Conservation (phyloP, 139 green algal genomes). For the Asterochloris sp. region DNA sequence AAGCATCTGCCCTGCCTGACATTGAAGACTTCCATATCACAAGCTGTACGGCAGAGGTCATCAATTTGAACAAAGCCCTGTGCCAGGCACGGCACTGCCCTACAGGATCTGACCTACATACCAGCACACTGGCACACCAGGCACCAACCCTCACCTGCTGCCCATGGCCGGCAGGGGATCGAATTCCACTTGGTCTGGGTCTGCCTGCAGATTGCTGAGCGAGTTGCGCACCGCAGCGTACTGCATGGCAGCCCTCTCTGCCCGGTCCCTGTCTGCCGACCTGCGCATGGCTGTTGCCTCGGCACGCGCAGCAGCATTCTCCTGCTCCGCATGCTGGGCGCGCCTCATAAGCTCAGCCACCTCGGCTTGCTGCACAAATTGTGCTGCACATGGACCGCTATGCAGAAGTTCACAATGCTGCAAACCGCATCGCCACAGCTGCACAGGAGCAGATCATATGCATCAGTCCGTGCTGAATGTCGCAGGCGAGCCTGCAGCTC, state of each 20-base stretch:
- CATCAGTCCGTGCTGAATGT: not conserved
- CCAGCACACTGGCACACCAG: not conserved
- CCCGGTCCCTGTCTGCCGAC: not conserved
- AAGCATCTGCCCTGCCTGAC: not conserved
- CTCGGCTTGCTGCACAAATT: slow-evolving; percentile 10
- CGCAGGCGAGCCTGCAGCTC: not conserved
- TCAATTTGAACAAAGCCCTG: not conserved
- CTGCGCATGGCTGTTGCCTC: slow-evolving; percentile 1
- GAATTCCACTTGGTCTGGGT: not conserved
- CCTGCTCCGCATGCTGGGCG: slow-evolving; percentile 18
- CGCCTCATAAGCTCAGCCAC: slow-evolving; percentile 5
- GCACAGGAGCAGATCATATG: not conserved
- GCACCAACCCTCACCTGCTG: not conserved
- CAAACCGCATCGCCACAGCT: not conserved
- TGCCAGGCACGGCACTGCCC: not conserved
- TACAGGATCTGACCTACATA: not conserved
- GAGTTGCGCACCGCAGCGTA: not conserved
- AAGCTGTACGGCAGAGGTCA: not conserved
- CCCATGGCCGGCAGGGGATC: not conserved
- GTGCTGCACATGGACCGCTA: not conserved
- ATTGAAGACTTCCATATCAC: not conserved
- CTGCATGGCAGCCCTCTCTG: slow-evolving; percentile 6
- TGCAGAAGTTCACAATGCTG: not conserved
- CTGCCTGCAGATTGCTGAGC: not conserved
- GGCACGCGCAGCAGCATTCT: slow-evolving; percentile 4